A percentile compares a stretch with the other conserved stretches of the same genome.
Evolutionary conservation across 768 basidiomycete species (phyloP).

Genomic region (Boletus rubescentipes): DNA sequence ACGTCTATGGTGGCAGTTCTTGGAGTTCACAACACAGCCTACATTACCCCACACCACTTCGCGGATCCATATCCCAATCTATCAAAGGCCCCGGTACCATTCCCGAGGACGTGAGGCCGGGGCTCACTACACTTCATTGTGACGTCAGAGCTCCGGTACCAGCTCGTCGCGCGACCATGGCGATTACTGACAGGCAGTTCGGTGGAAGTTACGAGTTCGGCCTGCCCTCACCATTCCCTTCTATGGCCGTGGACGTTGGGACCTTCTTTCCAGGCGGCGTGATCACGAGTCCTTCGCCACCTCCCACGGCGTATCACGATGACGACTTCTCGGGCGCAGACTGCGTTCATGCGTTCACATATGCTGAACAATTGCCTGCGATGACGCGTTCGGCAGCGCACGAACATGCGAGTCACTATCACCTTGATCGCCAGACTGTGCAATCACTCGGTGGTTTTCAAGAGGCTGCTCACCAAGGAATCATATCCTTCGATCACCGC

Average conservation of each 20-base stretch:
- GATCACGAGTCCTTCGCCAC: conserved; percentile 23
- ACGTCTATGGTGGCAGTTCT: conserved; percentile 27
- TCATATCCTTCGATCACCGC: conserved; percentile 26
- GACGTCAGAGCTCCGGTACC: conserved; percentile 22
- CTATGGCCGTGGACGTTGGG: conserved; percentile 12
- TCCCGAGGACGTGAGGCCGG: conserved; percentile 27
- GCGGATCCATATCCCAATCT: conserved; percentile 19
- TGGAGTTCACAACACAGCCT: conserved; percentile 24
- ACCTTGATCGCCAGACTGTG: conserved; percentile 19
- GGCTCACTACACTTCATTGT: conserved; percentile 14
- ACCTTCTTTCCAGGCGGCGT: conserved; percentile 13
- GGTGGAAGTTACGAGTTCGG: conserved; percentile 8
- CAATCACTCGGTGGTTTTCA: conserved; percentile 18
- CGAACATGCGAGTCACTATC: conserved; percentile 9
- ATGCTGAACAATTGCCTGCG: conserved; percentile 11
- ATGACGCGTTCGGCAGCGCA: conserved; percentile 16
- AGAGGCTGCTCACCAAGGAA: conserved; percentile 17
- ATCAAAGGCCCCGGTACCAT: conserved; percentile 14
- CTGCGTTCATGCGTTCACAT: conserved; percentile 12
- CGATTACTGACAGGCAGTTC: conserved; percentile 8
- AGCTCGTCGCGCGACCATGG: conserved; percentile 18
- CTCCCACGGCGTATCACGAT: conserved; percentile 24
- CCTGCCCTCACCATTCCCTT: conserved; percentile 13
- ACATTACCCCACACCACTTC: conserved; percentile 26
- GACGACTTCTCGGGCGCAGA: conserved; percentile 21